phyloP scores from a whole-genome alignment of 1,139 yeast species.

The Yamadazyma dendronema region DNA sequence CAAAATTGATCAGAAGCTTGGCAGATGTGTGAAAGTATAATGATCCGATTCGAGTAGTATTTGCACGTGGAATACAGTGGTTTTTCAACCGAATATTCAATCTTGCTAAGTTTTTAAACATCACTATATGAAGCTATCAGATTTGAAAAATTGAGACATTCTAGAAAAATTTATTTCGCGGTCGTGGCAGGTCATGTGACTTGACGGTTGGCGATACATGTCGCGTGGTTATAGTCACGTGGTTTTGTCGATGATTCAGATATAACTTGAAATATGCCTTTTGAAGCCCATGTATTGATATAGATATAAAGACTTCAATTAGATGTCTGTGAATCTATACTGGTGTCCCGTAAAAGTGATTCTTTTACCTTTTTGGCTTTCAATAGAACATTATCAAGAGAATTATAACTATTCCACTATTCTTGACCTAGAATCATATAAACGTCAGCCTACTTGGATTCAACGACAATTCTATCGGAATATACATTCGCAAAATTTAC shows the following conservation, averaged over 20 bases:
- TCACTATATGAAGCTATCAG: neutral
- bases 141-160: neutral
- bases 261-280: no score
- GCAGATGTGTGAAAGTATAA: constrained; percentile 27
- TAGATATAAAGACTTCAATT: no score
- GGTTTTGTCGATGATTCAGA: no score
- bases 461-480: no score
- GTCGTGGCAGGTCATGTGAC: neutral
- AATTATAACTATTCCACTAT: no score
- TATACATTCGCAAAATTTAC: no score
- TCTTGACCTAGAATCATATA: no score
- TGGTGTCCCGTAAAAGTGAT: no score
- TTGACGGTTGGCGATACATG: neutral
- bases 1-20: constrained; percentile 37
- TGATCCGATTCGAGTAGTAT: neutral
- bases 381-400: no score
- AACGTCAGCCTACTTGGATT: no score
- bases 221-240: neutral
- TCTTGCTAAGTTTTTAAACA: constrained; percentile 9
- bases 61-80: neutral
- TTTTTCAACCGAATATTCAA: constrained; percentile 3
- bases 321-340: no score
- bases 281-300: neutral
- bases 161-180: constrained; percentile 9
- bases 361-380: no score